A percentile compares a stretch with the other conserved stretches of the same genome.
These are phyloP conservation scores for Monilinia aucupariae DNA, from an alignment of 2,329 filamentous ascomycete species.

Conservation along the genomic window DNA sequence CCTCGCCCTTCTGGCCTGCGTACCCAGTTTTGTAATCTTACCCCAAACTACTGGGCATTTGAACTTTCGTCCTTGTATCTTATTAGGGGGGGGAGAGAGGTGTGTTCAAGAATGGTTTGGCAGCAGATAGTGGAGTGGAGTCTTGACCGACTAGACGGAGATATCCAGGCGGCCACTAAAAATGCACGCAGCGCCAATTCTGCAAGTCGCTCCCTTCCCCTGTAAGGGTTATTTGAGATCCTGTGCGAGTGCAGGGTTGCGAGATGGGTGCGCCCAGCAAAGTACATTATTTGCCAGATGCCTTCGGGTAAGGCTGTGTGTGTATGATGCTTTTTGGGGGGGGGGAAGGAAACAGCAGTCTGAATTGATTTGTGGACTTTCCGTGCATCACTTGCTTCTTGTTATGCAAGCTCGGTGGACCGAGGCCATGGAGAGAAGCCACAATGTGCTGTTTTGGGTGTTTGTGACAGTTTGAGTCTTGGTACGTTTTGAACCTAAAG, in stretches of 20 bases:
- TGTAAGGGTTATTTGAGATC: slow-evolving; percentile 4
- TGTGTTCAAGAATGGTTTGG: slow-evolving; percentile 4
- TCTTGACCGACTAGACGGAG: slow-evolving; percentile 17
- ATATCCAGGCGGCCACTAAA: slow-evolving; percentile 14
- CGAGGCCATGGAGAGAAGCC: slow-evolving; percentile 4
- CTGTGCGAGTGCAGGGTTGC: slow-evolving; percentile 3
- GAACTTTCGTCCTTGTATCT: slow-evolving; percentile 1
- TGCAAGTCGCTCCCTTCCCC: slow-evolving; percentile 4
- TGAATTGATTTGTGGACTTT: not conserved
- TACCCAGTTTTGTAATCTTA: slow-evolving; percentile 6
- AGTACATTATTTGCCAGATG: slow-evolving; percentile 15
- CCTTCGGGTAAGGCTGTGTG: slow-evolving; percentile 19
- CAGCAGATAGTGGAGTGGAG: slow-evolving; percentile 8
- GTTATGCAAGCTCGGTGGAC: not conserved
- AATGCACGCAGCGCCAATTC: slow-evolving; percentile 7
- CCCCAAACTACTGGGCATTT: slow-evolving; percentile 1
- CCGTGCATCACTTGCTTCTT: not conserved
- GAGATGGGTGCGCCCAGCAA: slow-evolving; percentile 6
- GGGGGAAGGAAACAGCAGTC: not conserved
- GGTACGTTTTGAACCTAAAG: not conserved
- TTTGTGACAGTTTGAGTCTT: not conserved
- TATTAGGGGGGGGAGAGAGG: not conserved
- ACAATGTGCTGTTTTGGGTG: not conserved
- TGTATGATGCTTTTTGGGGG: slow-evolving; percentile 5
- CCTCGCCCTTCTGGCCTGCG: not conserved